A percentile compares a stretch with the other conserved stretches of the same genome.
phyloP scores from a whole-genome alignment of 1,284 basidiomycete genomes.

The Thelephora terrestris region DNA sequence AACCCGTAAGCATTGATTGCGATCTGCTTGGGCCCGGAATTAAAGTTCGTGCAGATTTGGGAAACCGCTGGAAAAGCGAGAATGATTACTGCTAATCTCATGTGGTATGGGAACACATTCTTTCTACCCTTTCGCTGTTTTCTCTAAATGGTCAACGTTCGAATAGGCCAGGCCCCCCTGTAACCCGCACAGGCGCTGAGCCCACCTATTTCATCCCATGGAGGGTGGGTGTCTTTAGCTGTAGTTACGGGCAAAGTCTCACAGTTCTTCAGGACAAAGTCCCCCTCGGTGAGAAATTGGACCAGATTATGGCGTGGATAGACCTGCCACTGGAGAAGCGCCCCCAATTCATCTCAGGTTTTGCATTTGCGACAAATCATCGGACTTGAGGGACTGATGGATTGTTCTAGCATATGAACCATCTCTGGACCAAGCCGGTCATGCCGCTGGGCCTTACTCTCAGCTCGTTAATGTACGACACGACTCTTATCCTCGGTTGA shows the following conservation, averaged over 20 bases:
- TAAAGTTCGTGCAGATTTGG: constrained; percentile 60
- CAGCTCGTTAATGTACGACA: constrained; percentile 49
- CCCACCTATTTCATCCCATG: constrained; percentile 73
- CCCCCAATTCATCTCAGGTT: constrained; percentile 74
- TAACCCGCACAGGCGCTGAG: constrained; percentile 50
- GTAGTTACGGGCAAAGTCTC: neutral
- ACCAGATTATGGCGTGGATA: constrained; percentile 69
- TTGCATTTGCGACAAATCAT: constrained; percentile 13
- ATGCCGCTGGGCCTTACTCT: constrained; percentile 68
- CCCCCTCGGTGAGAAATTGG: constrained; percentile 55
- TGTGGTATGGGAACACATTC: constrained; percentile 72
- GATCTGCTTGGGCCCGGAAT: neutral
- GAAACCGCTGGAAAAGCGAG: constrained; percentile 71
- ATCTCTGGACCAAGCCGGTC: constrained; percentile 76
- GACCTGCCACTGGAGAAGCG: constrained; percentile 60
- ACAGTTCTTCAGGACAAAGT: constrained; percentile 39
- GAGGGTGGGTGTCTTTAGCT: constrained; percentile 33
- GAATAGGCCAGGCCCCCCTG: constrained; percentile 71
- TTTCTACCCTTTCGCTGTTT: constrained; percentile 8
- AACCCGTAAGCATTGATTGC: constrained; percentile 51
- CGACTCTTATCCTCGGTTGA: too few relatives aligned
- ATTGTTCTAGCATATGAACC: constrained; percentile 54
- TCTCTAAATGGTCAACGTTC: constrained; percentile 1
- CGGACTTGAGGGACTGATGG: constrained; percentile 2
- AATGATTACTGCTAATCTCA: constrained; percentile 71